Evolutionary conservation across 1,284 basidiomycete genomes (phyloP), one percentile per base, ranked within the genome.

Genomic region (Xanthoconium separans): DNA sequence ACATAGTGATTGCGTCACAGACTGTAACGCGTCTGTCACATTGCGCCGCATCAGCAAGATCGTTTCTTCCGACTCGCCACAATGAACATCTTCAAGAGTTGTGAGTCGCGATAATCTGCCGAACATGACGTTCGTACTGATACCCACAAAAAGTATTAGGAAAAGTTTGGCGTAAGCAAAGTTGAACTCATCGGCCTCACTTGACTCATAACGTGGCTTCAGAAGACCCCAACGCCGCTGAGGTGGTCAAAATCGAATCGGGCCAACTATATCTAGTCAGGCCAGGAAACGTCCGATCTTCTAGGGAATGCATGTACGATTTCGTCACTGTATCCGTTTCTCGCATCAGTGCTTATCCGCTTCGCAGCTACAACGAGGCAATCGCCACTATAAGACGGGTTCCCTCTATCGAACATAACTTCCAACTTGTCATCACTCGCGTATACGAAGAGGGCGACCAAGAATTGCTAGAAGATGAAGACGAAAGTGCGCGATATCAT

Each of bases 391-490:
- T 99, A 65, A 87, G 97, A 55, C 85, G 95, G 75, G 82, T 88
- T 45, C 81, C 87, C 16, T 83, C 89, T 0, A 73, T 92, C 51
- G 92, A 95, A 51, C 89, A 89, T 74, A 87, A 96, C 67, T 99
- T 96, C 69, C 91, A 98, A 73, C 83, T 99, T n/a, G 95, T 98
- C 9, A 85, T 98, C 52, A 97, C 95, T 13, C 82, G 95, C 58
- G 94, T 96, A 0, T 98, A 92, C 67, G 93, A 97, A 62, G 94
- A 98, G 58, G 95, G 94, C 11, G 95, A 98, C 68, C 92, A 97
- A 69, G 91, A 95, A 65, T 73, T 97, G 31, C 76, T 98, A 13
- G 94, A 96, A 61, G 95, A 98, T 63, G 94, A 97, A 70, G 93
- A 95, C 41, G 96, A 98, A 75, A 93, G 93, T 95, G 70, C 68